phyloP scores from a whole-genome alignment of 345 rosid genomes.

The Schrenkiella parvula region DNA sequence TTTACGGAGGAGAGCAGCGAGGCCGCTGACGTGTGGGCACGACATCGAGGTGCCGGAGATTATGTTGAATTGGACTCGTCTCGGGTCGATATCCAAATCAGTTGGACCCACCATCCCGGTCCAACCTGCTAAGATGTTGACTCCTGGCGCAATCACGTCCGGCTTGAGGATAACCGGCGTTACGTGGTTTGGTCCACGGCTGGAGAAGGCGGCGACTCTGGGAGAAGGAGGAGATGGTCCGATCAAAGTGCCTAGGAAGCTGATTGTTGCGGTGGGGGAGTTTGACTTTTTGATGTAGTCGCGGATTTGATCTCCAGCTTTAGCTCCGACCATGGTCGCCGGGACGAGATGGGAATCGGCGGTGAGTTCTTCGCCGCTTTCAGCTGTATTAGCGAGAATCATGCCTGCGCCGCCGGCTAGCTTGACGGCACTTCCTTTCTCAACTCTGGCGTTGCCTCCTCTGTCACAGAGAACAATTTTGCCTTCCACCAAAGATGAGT shows the following conservation, averaged over 20 bases:
- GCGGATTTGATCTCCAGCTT: conserved; percentile 43
- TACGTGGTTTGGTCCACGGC: conserved; percentile 66
- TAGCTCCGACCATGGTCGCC: conserved; percentile 56
- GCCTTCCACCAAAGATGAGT: conserved; percentile 42
- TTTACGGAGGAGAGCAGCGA: conserved; percentile 64
- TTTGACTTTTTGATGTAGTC: conserved; percentile 37
- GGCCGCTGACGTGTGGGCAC: conserved; percentile 82
- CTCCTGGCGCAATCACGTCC: conserved; percentile 83
- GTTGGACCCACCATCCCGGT: conserved; percentile 58
- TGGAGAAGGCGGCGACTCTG: conserved; percentile 63
- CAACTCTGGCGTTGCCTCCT: conserved; percentile 65
- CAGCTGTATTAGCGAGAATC: conserved; percentile 59
- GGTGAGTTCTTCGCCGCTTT: conserved; percentile 62
- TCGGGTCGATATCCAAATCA: conserved; percentile 52
- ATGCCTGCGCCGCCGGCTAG: conserved; percentile 64
- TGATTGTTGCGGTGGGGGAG: conserved; percentile 55
- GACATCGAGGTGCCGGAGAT: conserved; percentile 92
- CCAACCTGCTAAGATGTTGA: conserved; percentile 86
- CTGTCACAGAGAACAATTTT: conserved; percentile 63
- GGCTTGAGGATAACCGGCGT: conserved; percentile 69
- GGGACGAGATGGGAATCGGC: conserved; percentile 76
- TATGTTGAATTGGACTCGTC: conserved; percentile 66
- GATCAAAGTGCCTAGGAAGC: conserved; percentile 46
- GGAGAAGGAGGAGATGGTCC: conserved; percentile 62
- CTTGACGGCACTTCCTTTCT: conserved; percentile 67